These are phyloP conservation scores for Beta vulgaris DNA, from an alignment of 148 eudicot genomes.

Conservation along the genomic window DNA sequence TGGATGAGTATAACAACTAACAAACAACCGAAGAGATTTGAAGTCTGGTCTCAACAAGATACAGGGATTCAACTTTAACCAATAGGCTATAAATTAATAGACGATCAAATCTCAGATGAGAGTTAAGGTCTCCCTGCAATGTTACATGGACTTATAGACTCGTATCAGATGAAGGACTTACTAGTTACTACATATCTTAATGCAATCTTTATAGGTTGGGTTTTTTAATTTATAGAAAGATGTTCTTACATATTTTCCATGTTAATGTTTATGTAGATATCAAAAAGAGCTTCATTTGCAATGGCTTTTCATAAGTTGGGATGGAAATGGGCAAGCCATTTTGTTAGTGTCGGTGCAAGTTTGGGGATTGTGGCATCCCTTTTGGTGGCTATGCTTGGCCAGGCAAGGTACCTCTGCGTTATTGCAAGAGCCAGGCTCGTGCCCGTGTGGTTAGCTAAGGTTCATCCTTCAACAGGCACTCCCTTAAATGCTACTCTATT, in stretches of 20 bases:
- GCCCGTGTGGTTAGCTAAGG: constrained; percentile 90
- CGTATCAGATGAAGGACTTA: background rate
- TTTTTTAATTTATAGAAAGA: background rate
- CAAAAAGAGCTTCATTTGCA: constrained; percentile 66
- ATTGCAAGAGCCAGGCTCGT: constrained; percentile 76
- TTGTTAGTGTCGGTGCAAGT: constrained; percentile 81
- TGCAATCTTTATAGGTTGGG: constrained; percentile 1
- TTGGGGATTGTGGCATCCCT: constrained; percentile 84
- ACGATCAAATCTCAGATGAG: background rate
- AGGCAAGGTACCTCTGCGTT: constrained; percentile 83
- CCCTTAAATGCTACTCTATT: constrained; percentile 78
- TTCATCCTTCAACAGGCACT: constrained; percentile 81
- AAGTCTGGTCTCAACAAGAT: background rate
- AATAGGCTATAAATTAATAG: background rate
- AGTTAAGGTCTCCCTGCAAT: background rate
- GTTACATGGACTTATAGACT: background rate
- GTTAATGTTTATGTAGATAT: constrained; percentile 39
- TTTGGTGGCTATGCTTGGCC: constrained; percentile 88
- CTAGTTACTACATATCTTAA: background rate
- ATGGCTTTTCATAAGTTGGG: constrained; percentile 64
- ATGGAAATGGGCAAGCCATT: constrained; percentile 82
- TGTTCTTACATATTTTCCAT: background rate
- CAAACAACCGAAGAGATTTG: background rate
- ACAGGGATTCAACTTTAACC: background rate
- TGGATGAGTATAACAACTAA: background rate